Conservation (phyloP, 2,329 filamentous ascomycete species). For the Aspergillus floridensis region DNA sequence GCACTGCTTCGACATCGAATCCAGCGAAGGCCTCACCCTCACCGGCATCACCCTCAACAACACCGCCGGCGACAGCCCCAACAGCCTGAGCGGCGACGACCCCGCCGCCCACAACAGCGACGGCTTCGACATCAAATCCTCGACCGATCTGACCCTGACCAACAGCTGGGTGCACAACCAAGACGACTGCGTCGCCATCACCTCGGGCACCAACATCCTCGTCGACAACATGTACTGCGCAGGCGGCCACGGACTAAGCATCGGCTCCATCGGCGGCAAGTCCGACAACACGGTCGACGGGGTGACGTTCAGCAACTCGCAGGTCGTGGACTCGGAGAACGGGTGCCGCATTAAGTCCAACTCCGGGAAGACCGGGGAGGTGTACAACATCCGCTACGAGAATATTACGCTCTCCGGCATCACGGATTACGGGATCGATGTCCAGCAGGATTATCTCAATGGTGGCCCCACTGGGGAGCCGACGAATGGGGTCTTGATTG, state of each 20-base stretch:
- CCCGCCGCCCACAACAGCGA: constrained; percentile 48
- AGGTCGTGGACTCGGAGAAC: constrained; percentile 45
- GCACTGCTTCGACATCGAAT: constrained; percentile 40
- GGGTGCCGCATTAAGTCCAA: constrained; percentile 44
- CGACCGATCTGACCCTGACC: constrained; percentile 44
- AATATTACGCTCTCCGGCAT: constrained; percentile 48
- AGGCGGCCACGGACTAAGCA: constrained; percentile 35
- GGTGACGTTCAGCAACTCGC: constrained; percentile 52
- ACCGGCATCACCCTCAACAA: constrained; percentile 42
- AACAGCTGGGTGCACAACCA: constrained; percentile 46
- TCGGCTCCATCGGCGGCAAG: constrained; percentile 46
- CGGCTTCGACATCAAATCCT: constrained; percentile 50
- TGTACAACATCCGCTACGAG: constrained; percentile 46
- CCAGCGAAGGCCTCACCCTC: constrained; percentile 33
- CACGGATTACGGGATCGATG: constrained; percentile 51
- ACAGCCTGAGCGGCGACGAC: constrained; percentile 32
- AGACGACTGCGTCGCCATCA: constrained; percentile 41
- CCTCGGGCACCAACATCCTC: constrained; percentile 28
- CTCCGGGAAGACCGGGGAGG: constrained; percentile 38
- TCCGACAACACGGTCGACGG: constrained; percentile 53
- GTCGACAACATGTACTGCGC: constrained; percentile 36
- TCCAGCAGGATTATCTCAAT: constrained; percentile 55
- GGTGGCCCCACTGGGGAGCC: constrained; percentile 42
- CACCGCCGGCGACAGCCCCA: constrained; percentile 37
- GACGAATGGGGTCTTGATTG: constrained; percentile 40